phyloP scores from a whole-genome alignment of 257 asterid genomes.

The Solanum sparsipilum region DNA sequence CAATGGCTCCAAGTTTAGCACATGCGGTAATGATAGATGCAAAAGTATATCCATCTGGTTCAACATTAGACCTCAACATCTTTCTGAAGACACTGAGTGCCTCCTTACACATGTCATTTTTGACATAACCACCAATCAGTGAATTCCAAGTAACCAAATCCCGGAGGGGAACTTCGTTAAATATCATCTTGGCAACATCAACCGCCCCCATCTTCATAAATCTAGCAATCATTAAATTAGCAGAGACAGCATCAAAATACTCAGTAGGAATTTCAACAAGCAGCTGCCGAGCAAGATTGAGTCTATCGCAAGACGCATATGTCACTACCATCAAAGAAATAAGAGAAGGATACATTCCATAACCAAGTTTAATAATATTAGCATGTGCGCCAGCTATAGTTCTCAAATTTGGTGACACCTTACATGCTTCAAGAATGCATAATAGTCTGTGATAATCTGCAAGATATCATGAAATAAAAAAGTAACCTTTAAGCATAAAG shows the following conservation, averaged over 20 bases:
- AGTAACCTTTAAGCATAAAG: not conserved
- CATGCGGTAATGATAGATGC: conserved; percentile 58
- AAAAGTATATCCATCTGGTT: conserved; percentile 65
- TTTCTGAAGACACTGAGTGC: conserved; percentile 43
- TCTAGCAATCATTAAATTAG: conserved; percentile 44
- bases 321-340: conserved; percentile 30
- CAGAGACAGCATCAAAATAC: conserved; percentile 23
- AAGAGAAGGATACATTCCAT: conserved; percentile 24
- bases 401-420: conserved; percentile 19
- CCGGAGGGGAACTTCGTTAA: conserved; percentile 28
- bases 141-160: conserved; percentile 83
- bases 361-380: conserved; percentile 46
- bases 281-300: conserved; percentile 32
- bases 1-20: conserved; percentile 60
- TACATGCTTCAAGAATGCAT: conserved; percentile 46
- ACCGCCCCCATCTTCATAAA: conserved; percentile 46
- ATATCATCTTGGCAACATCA: conserved; percentile 43
- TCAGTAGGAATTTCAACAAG: conserved; percentile 19
- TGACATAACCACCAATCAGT: conserved; percentile 55
- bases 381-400: conserved; percentile 33
- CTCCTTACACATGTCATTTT: conserved; percentile 32
- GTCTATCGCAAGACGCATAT: conserved; percentile 33
- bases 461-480: not conserved
- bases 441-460: conserved; percentile 38
- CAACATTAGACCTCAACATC: conserved; percentile 33